A percentile compares a stretch with the other conserved stretches of the same genome.
These are phyloP conservation scores for Colletotrichum coccodes DNA, from an alignment of 2,329 filamentous ascomycete species.

Conservation along the genomic window DNA sequence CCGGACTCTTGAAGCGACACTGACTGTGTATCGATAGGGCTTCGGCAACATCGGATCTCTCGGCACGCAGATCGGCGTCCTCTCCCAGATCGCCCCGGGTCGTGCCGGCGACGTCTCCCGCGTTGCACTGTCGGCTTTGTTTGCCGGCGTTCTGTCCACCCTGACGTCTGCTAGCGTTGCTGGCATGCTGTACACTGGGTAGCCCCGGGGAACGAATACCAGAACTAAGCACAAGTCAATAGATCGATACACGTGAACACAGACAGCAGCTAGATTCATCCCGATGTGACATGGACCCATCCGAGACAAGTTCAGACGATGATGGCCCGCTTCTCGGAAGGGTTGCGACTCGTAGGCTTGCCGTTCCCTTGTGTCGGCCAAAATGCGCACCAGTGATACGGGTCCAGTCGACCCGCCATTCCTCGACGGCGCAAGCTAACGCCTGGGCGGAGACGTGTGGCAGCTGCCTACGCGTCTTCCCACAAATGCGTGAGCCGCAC, in stretches of 20 bases:
- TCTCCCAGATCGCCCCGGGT: conserved; percentile 26
- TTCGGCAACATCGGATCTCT: conserved; percentile 26
- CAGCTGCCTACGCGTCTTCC: not conserved
- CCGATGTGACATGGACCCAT: not conserved
- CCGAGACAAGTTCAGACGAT: not conserved
- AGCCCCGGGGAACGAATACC: not conserved
- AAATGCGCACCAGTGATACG: not conserved
- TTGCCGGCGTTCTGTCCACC: conserved; percentile 26
- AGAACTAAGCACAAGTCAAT: not conserved
- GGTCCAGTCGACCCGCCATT: not conserved
- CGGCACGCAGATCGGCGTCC: conserved; percentile 26
- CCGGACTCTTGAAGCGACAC: not conserved
- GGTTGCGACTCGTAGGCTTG: not conserved
- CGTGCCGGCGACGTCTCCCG: conserved; percentile 23
- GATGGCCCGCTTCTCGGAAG: no score
- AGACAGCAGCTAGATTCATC: not conserved
- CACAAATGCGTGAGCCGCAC: not conserved
- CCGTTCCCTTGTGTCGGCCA: no score
- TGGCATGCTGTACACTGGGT: conserved; percentile 27
- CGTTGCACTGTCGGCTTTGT: conserved; percentile 24
- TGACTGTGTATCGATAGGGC: not conserved
- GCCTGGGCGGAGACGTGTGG: not conserved
- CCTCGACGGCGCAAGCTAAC: not conserved
- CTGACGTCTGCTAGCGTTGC: conserved; percentile 27
- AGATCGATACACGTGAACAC: not conserved